These are phyloP conservation scores for Tylopilus felleus DNA, from an alignment of 768 basidiomycete species.

Conservation along the genomic window DNA sequence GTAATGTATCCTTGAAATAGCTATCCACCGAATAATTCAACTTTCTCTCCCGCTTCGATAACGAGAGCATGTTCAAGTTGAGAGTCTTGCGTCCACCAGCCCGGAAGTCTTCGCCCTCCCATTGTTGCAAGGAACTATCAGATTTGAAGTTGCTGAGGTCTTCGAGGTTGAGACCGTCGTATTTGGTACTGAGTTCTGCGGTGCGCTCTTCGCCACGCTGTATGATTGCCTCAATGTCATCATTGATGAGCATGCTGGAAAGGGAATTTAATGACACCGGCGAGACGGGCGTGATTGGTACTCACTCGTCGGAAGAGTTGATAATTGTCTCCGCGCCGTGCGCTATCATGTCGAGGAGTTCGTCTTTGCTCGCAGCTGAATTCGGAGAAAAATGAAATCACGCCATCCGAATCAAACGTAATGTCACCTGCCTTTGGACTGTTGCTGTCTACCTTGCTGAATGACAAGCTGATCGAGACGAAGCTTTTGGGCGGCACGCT, in stretches of 20 bases:
- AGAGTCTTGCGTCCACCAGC: slow-evolving; percentile 70
- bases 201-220: slow-evolving; percentile 88
- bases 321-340: slow-evolving; percentile 98
- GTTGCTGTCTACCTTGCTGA: slow-evolving; percentile 87
- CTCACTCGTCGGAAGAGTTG: slow-evolving; percentile 71
- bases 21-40: slow-evolving; percentile 92
- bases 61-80: slow-evolving; percentile 74
- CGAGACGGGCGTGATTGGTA: not conserved
- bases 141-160: slow-evolving; percentile 97
- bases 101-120: slow-evolving; percentile 95
- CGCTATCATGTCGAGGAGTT: slow-evolving; percentile 96
- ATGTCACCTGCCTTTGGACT: slow-evolving; percentile 61
- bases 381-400: not conserved
- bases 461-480: slow-evolving; percentile 95
- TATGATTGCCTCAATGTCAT: slow-evolving; percentile 94
- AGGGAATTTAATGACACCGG: not conserved
- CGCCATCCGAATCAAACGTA: not conserved
- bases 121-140: slow-evolving; percentile 85
- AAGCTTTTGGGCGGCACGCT: slow-evolving; percentile 89
- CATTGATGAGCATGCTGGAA: slow-evolving; percentile 68
- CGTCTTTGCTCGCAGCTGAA: slow-evolving; percentile 90
- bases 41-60: slow-evolving; percentile 93
- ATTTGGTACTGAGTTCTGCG: slow-evolving; percentile 82
- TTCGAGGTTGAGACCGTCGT: slow-evolving; percentile 88
- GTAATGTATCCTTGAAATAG: slow-evolving; percentile 92